Base-by-base conservation (phyloP, 2,329 filamentous ascomycete species). In the Xylaria sp. region DNA sequence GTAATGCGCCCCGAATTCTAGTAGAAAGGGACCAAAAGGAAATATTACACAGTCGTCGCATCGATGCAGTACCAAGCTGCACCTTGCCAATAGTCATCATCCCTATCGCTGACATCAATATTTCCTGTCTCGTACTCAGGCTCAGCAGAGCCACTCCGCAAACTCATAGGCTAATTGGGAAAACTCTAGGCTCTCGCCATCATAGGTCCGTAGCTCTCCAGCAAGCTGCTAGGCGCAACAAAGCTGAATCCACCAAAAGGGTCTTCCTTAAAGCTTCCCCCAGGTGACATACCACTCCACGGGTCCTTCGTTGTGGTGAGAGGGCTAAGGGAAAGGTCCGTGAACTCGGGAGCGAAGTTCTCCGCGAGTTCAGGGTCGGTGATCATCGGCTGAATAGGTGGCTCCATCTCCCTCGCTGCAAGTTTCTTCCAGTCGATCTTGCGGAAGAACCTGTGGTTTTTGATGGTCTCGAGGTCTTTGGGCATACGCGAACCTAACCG, bases 291-390 rank as follows among this genome's bases (percentile, higher is more conserved):
- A n/a, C 74, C 71, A 13, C 77, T 76, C 81, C 81, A 83, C 6
- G 78, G 76, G 44, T 85, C 81, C 71, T 75, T 79, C 11, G 81
- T 79, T 11, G 81, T 80, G 61, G 89, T 77, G 1, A 92, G 84
- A 5, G 94, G 93, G 77, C 92, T 96, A 60, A 98, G 84, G 3
- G 92, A 87, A 69, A 97, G 80, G 62, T 92, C 89, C 0, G 95
- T 99, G 78, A 99, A 99, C 77, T 97, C 94, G n/a, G 85, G 84
- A 0, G 92, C 88, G 80, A 99, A 99, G 81, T 99, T 99, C 86
- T 99, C 96, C 0, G 96, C 96, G 51, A 97, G 85, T 78, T 96
- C 94, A 0, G 96, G 96, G 75, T 99, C 94, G 0, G 96, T 98
- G 76, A 99, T 95, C 74, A 98, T 85, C 17, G 96, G 96, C 77